A percentile compares a stretch with the other conserved stretches of the same genome.
These are phyloP conservation scores for Arxiozyma slooffiae DNA, from an alignment of 1,139 yeast genomes.

Conservation along the genomic window DNA sequence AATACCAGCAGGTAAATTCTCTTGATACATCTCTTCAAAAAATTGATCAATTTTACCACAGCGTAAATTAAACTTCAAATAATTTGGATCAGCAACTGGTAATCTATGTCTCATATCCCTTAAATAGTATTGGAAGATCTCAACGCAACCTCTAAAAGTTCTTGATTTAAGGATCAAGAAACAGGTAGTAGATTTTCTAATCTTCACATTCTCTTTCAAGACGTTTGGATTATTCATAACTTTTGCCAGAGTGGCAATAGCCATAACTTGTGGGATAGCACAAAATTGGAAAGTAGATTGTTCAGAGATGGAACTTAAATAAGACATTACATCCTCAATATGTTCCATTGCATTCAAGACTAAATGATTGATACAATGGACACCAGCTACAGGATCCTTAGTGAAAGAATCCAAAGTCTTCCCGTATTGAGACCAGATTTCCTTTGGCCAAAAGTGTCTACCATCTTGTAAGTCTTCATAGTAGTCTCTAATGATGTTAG, in stretches of 20 bases:
- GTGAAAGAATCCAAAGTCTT: constrained; percentile 48
- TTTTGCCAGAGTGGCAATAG: constrained; percentile 82
- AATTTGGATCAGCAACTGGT: constrained; percentile 76
- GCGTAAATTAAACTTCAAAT: constrained; percentile 68
- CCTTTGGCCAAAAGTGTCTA: constrained; percentile 93
- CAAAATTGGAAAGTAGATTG: constrained; percentile 83
- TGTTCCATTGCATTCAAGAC: constrained; percentile 73
- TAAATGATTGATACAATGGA: constrained; percentile 71
- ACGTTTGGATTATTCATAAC: constrained; percentile 76
- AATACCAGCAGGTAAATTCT: constrained; percentile 38
- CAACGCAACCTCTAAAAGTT: constrained; percentile 66
- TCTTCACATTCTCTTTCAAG: constrained; percentile 65
- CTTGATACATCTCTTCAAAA: constrained; percentile 66
- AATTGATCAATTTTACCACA: constrained; percentile 84
- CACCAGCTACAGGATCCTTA: constrained; percentile 43
- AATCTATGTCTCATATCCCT: constrained; percentile 72
- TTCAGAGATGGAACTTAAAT: constrained; percentile 68
- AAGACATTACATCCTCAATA: constrained; percentile 66
- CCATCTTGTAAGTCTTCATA: constrained; percentile 89
- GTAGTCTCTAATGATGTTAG: constrained; percentile 91
- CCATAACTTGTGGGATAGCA: constrained; percentile 98
- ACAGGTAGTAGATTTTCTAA: constrained; percentile 87
- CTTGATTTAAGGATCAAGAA: constrained; percentile 63
- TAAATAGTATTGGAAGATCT: constrained; percentile 63
- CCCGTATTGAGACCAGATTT: constrained; percentile 80